phyloP scores from a whole-genome alignment of 108 stramenopile species.

The Pseudonitzschia multistriata region DNA sequence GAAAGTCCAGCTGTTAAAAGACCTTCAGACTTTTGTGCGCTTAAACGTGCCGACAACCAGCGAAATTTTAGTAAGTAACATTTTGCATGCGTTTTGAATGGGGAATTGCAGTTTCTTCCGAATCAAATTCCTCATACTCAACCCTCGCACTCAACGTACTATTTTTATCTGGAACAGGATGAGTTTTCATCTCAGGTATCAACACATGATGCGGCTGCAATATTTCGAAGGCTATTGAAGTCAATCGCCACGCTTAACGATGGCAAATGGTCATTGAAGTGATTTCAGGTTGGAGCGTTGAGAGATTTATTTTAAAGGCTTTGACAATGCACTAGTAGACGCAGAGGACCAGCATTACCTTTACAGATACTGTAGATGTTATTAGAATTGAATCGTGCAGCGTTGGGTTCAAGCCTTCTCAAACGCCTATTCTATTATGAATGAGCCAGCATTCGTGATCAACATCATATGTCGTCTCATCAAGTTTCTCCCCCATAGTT shows the following conservation, averaged over 20 bases:
- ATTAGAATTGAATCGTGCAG: no score
- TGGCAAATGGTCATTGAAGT: slow-evolving; percentile 57
- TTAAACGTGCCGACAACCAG: slow-evolving; percentile 52
- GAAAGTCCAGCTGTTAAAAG: slow-evolving; percentile 45
- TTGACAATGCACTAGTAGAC: no score
- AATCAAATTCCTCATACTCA: neutral
- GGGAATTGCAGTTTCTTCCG: neutral
- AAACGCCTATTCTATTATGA: no score
- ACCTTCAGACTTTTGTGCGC: slow-evolving; percentile 50
- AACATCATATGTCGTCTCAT: no score
- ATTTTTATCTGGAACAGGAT: neutral
- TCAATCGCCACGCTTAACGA: slow-evolving; percentile 56
- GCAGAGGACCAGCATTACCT: no score
- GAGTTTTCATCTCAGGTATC: slow-evolving; percentile 61
- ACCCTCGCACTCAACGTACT: neutral
- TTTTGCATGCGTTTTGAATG: neutral
- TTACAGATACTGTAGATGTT: no score
- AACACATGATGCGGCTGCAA: slow-evolving; percentile 57
- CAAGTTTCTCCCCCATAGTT: no score
- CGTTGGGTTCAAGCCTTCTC: no score
- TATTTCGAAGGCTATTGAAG: slow-evolving; percentile 67
- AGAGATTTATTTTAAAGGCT: no score
- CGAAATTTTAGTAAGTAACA: slow-evolving; percentile 43
- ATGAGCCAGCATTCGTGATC: no score
- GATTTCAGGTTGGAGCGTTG: no score